These are phyloP conservation scores for Strigomonas oncopelti DNA, from an alignment of 208 protist genomes.

Conservation along the genomic window DNA sequence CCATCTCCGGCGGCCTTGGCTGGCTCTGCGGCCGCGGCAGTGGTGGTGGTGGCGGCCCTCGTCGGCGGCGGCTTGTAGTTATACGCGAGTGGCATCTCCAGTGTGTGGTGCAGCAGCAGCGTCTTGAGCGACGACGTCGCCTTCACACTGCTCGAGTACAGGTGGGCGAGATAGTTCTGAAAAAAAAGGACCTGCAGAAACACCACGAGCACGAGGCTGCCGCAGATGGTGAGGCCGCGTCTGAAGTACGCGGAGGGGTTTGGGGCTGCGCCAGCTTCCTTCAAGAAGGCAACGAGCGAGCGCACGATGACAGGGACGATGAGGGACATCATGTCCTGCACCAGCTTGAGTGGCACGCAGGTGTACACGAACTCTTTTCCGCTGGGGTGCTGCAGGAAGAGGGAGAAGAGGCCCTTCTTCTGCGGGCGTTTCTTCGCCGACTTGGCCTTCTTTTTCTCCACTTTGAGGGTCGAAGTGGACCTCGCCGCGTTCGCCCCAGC, in stretches of 20 bases:
- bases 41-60: neutral
- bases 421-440: neutral
- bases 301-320: constrained; percentile 41
- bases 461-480: neutral
- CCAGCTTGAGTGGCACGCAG: constrained; percentile 64
- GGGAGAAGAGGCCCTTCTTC: constrained; percentile 41
- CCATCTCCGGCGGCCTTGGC: no score
- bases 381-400: constrained; percentile 60
- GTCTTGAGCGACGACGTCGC: constrained; percentile 52
- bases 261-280: constrained; percentile 25
- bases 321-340: constrained; percentile 50
- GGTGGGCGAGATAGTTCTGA: constrained; percentile 63
- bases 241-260: constrained; percentile 13
- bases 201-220: constrained; percentile 36
- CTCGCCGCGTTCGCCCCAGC: no score
- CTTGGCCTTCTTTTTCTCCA: neutral
- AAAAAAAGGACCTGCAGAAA: constrained; percentile 57
- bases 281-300: constrained; percentile 47
- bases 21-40: neutral
- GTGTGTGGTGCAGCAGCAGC: constrained; percentile 49
- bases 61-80: neutral
- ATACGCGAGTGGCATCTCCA: constrained; percentile 41
- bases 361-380: constrained; percentile 55
- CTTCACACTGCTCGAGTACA: constrained; percentile 55
- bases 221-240: constrained; percentile 43